phyloP scores from a whole-genome alignment of 192 early-diverging fungal genomes.

The Podila epigama region DNA sequence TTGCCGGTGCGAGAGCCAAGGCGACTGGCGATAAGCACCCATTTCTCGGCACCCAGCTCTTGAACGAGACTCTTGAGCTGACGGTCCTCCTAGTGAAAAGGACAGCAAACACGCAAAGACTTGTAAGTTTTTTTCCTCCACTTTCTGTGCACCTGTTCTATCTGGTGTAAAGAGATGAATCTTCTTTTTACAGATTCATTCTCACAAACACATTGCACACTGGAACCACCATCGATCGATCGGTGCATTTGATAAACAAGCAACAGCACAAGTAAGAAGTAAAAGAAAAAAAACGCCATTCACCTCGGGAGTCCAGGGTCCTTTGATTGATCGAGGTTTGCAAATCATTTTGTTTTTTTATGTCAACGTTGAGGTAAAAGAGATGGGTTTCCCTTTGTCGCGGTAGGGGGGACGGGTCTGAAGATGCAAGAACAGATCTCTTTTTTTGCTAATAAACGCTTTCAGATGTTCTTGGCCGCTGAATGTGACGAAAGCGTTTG shows the following conservation, averaged over 20 bases:
- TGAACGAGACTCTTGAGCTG: slow-evolving; percentile 35
- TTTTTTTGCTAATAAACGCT: no score
- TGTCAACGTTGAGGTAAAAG: slow-evolving; percentile 41
- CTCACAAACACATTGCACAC: no score
- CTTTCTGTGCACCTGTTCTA: no score
- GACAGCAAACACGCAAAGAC: background rate
- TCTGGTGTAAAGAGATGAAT: no score
- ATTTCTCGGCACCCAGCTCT: slow-evolving; percentile 43
- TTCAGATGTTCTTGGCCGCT: slow-evolving; percentile 45
- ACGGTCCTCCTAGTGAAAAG: slow-evolving; percentile 32
- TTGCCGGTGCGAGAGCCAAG: slow-evolving; percentile 46
- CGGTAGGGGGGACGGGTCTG: no score
- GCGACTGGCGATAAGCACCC: slow-evolving; percentile 42
- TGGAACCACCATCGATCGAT: background rate
- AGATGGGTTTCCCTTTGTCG: no score
- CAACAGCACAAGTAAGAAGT: background rate
- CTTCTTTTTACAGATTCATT: no score
- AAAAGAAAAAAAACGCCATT: background rate
- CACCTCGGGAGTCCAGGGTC: slow-evolving; percentile 49
- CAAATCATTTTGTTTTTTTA: no score
- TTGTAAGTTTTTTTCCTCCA: no score
- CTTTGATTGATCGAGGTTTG: slow-evolving; percentile 47
- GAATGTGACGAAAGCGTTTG: slow-evolving; percentile 31
- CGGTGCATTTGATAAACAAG: background rate
- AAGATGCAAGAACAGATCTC: no score